phyloP scores from a whole-genome alignment of 2,329 filamentous ascomycete genomes.

The Coleophoma cylindrospora region DNA sequence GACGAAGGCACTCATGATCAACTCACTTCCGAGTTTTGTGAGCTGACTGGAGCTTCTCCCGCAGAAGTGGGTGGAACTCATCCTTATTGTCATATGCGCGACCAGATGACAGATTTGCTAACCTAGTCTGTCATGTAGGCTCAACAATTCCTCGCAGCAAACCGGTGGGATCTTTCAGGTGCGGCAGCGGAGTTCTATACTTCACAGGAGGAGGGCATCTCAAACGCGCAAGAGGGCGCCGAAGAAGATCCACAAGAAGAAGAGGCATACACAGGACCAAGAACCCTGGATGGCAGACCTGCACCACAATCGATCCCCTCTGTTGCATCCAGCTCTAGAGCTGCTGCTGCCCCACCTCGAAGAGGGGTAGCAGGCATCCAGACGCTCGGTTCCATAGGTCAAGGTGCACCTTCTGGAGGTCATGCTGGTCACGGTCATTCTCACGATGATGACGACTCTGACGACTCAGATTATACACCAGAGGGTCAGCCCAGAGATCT shows the following conservation, averaged over 20 bases:
- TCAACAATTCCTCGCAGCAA: conserved; percentile 58
- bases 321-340: conserved; percentile 16
- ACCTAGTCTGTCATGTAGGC: conserved; percentile 43
- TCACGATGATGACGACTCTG: conserved; percentile 53
- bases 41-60: conserved; percentile 46
- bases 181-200: conserved; percentile 60
- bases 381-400: conserved; percentile 48
- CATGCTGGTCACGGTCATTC: conserved; percentile 38
- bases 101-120: neutral
- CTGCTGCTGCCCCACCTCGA: conserved; percentile 11
- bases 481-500: conserved; percentile 61
- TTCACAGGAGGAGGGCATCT: conserved; percentile 45
- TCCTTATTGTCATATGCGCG: too few species aligned
- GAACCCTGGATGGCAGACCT: conserved; percentile 59
- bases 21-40: conserved; percentile 47
- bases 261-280: conserved; percentile 51
- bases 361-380: conserved; percentile 43
- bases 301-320: conserved; percentile 36
- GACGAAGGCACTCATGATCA: conserved; percentile 34
- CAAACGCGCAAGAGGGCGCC: conserved; percentile 36
- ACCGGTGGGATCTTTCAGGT: conserved; percentile 60
- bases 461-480: conserved; percentile 48
- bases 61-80: conserved; percentile 35
- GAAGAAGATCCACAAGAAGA: conserved; percentile 30
- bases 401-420: conserved; percentile 16